A percentile compares a stretch with the other conserved stretches of the same genome.
Conservation (phyloP, 2,329 filamentous ascomycete genomes). For the Fusarium phyllophilum region DNA sequence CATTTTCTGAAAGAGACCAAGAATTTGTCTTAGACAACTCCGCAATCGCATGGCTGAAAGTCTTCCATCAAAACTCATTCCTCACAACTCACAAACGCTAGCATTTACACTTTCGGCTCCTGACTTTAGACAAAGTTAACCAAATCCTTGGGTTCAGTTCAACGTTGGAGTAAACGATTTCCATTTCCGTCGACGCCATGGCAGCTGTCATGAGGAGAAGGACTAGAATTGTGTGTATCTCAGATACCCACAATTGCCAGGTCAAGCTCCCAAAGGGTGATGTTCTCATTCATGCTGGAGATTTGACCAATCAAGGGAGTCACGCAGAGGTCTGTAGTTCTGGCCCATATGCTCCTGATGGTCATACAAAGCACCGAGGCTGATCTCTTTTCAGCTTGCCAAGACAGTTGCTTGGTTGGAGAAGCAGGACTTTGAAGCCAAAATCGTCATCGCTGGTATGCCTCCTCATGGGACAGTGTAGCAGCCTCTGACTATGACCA, state of each 20-base stretch:
- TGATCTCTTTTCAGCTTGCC: slow-evolving; percentile 55
- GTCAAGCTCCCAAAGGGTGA: slow-evolving; percentile 76
- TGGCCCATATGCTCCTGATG: not conserved
- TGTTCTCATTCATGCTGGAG: slow-evolving; percentile 79
- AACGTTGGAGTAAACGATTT: slow-evolving; percentile 21
- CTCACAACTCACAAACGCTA: slow-evolving; percentile 11
- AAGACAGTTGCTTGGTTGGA: slow-evolving; percentile 75
- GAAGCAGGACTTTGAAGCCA: slow-evolving; percentile 72
- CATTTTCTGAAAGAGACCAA: slow-evolving; percentile 1
- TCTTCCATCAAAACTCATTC: slow-evolving; percentile 2
- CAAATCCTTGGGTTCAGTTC: slow-evolving; percentile 20
- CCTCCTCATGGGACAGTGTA: not conserved
- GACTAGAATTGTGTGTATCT: slow-evolving; percentile 78
- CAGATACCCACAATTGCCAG: slow-evolving; percentile 77
- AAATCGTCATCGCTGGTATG: slow-evolving; percentile 75
- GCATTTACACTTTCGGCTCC: slow-evolving; percentile 30
- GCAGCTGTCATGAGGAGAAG: slow-evolving; percentile 47
- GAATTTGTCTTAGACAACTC: slow-evolving; percentile 35
- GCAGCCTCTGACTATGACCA: slow-evolving; percentile 10
- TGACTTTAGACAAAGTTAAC: slow-evolving; percentile 30
- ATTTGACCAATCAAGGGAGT: slow-evolving; percentile 79
- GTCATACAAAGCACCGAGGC: not conserved
- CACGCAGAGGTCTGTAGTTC: slow-evolving; percentile 57
- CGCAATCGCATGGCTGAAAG: slow-evolving; percentile 11
- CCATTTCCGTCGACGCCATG: slow-evolving; percentile 22